Evolutionary conservation across 2,329 filamentous ascomycete species (phyloP), one percentile per base, ranked within the genome.

Genomic region (Aspergillus fumigatiaffinis): DNA sequence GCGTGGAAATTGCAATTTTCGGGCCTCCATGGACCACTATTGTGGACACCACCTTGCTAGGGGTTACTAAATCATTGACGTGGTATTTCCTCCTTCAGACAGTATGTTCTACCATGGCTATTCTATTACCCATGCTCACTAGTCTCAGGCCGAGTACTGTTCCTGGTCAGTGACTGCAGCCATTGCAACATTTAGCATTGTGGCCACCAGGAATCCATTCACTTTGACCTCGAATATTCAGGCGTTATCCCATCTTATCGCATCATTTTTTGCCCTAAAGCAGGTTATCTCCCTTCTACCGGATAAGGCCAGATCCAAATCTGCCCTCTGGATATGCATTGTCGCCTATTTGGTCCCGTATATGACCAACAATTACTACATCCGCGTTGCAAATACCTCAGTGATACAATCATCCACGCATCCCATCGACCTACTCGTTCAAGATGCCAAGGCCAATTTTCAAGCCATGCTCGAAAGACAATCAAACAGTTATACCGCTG

Each of bases 271-370:
- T 23, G 20, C 54, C 26, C 51, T 59, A 6, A 42, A 51, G 4
- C 57, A 59, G 26, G 17, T 54, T 8, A 56, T 59, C 42, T 29
- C 53, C 23, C 21, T 56, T 10, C 53, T 59, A 10, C 57, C 57
- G 42, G 10, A 29, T 23, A 46, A 51, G n/a, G 25, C 53, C n/a
- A 59, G 50, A 23, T 12, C 46, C 28, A 51, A 25, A 25, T 52
- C 51, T 17, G 25, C n/a, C 10, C 48, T 59, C 14, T 56, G 53
- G 53, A 29, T 14, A 2, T 50, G 54, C 42, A 20, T n/a, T 26
- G 6, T 56, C 26, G 41, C 50, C 7, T n/a, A 54, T 20, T 14
- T 56, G 2, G 44, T 52, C 14, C 54, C 57, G 20, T 56, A 49
- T 12, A 21, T 59, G 29, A 38, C 23, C 46, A 53, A 55, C 35